phyloP scores from a whole-genome alignment of 345 rosid species.

The Acer yangbiense region DNA sequence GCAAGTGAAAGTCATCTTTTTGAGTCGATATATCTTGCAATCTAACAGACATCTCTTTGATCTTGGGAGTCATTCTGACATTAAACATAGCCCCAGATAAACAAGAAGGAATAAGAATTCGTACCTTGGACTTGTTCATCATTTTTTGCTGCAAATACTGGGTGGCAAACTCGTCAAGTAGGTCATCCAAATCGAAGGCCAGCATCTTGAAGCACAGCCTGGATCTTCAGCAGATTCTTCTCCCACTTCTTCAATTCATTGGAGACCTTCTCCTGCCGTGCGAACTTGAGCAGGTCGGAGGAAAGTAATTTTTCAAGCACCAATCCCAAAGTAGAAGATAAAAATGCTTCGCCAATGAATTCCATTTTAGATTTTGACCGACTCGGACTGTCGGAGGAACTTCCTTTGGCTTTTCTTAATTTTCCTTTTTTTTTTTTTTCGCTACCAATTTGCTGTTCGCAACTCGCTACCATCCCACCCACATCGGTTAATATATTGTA shows the following conservation, averaged over 20 bases:
- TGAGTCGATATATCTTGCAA: constrained; percentile 30
- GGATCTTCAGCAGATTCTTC: not conserved
- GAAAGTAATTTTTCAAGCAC: not conserved
- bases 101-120: not conserved
- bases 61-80: constrained; percentile 26
- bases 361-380: not conserved
- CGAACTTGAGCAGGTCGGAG: not conserved
- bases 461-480: too few species aligned
- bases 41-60: constrained; percentile 26
- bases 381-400: too few species aligned
- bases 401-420: too few species aligned
- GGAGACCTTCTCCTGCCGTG: not conserved
- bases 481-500: too few species aligned
- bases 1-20: constrained; percentile 30
- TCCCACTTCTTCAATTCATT: not conserved
- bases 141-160: constrained; percentile 17
- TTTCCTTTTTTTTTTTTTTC: too few species aligned
- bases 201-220: constrained; percentile 40
- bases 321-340: not conserved
- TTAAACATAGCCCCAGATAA: not conserved
- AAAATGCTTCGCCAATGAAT: not conserved
- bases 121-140: constrained; percentile 23
- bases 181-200: constrained; percentile 40
- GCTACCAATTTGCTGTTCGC: too few species aligned
- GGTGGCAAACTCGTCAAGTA: constrained; percentile 33